Conservation (phyloP, 192 early-diverging fungal species). For the Jimgerdemannia flammicorona region DNA sequence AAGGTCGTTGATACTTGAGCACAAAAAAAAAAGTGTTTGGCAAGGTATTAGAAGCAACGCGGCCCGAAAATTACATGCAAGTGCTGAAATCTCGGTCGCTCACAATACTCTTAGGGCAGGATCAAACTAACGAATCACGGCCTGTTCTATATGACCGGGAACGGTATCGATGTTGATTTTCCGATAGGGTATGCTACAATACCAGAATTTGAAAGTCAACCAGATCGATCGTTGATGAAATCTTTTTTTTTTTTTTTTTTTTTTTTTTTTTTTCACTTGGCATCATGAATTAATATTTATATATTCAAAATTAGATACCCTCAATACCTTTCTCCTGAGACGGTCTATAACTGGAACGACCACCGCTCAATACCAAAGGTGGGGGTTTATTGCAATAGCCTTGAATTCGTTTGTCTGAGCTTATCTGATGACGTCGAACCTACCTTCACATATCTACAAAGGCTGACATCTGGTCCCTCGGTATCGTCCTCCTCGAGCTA, state of each 20-base stretch:
- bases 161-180: constrained; percentile 53
- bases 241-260: not conserved
- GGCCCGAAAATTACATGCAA: too few species aligned
- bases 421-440: not conserved
- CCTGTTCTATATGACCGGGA: constrained; percentile 53
- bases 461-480: constrained; percentile 57
- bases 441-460: constrained; percentile 7
- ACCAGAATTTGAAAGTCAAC: too few species aligned
- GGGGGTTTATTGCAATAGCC: not conserved
- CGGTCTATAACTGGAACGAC: not conserved
- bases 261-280: not conserved
- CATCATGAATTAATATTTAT: not conserved
- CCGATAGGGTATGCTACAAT: constrained; percentile 52
- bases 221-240: too few species aligned
- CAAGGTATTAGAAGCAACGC: too few species aligned
- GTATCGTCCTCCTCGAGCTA: constrained; percentile 49
- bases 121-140: constrained; percentile 55
- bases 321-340: not conserved
- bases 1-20: constrained; percentile 32
- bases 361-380: not conserved
- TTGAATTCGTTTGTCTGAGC: not conserved
- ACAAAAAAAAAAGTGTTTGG: too few species aligned
- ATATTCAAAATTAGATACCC: not conserved
- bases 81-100: too few species aligned
- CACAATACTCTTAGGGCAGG: constrained; percentile 24